These are phyloP conservation scores for Lophium mytilinum DNA, from an alignment of 495 filamentous ascomycete species.

Conservation along the genomic window DNA sequence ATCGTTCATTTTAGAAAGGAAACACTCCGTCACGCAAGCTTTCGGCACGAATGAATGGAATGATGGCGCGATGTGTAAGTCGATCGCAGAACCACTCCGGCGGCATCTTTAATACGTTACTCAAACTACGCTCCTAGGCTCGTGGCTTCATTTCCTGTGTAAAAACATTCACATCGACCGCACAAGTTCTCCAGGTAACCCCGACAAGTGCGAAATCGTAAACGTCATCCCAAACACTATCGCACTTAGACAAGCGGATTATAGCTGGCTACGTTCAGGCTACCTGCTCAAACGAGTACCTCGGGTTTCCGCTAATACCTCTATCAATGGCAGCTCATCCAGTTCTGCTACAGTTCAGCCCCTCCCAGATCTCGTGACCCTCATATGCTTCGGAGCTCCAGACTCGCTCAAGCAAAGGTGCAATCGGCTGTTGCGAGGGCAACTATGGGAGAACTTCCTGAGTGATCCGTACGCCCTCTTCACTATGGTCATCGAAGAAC, in stretches of 20 bases:
- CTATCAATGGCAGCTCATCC: no score
- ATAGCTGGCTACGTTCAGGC: slow-evolving; percentile 12
- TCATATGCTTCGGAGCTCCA: slow-evolving; percentile 14
- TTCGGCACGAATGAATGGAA: slow-evolving; percentile 3
- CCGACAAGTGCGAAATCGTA: not conserved
- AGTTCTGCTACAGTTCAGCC: no score
- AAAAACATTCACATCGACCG: slow-evolving; percentile 13
- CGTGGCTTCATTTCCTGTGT: slow-evolving; percentile 15
- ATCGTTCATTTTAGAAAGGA: slow-evolving; percentile 7
- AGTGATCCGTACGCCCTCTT: slow-evolving; percentile 7
- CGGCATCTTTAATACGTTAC: not conserved
- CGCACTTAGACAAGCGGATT: slow-evolving; percentile 14
- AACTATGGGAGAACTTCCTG: slow-evolving; percentile 7
- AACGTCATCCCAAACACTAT: not conserved
- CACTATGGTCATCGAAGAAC: slow-evolving; percentile 9
- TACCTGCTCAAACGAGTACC: slow-evolving; percentile 7
- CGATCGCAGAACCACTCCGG: not conserved
- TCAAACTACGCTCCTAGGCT: not conserved
- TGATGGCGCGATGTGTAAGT: slow-evolving; percentile 7
- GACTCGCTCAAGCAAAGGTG: slow-evolving; percentile 7
- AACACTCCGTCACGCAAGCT: slow-evolving; percentile 13
- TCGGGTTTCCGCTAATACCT: no score
- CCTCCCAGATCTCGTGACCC: not conserved
- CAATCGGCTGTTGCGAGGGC: not conserved
- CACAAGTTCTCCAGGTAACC: not conserved